Base-by-base conservation (phyloP, 345 rosid species). In the Eucalyptus marginata region DNA sequence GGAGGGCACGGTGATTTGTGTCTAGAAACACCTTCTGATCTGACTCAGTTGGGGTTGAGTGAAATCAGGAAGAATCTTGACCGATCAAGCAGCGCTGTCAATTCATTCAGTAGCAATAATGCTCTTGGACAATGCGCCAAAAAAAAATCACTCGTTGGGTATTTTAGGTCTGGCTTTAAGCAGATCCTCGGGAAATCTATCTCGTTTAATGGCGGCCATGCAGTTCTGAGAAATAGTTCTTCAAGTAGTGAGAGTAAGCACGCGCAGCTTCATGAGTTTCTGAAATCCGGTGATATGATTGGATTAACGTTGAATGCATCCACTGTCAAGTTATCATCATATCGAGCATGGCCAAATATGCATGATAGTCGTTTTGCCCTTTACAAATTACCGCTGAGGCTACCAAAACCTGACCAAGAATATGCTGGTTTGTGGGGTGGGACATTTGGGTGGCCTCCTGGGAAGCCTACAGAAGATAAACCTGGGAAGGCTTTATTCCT, bases 341-440 rank as follows among this genome's bases (percentile, higher is more conserved):
- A 95, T 92, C 93, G 95, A 87, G 96, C 97, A 88, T 97, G 99
- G 99, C 98, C 99, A 29, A 95, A 91, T 87, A 97, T 97, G 97
- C 95, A 93, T 64, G 98, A 96, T 64, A 93, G 92, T 87, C 94
- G 93, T 49, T 96, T 93, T 92, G 96, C 97, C 49, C 96, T 96
- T 54, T 96, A 95, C 94, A 96, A 95, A 90, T 87, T 96, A 90
- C 98, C 96, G 49, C 87, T 94, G 88, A 88, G 86, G 92, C 88
- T 88, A 54, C 95, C 96, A 7, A 88, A 86, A 59, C 80, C 93
- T 33, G 94, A 91, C 89, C 93, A 96, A 91, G 95, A 95, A 93
- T 96, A 92, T 93, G 94, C 99, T 46, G 96, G 98, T 88, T 89
- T 96, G 40, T 96, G 98, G 98, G 97, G 98, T 89, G 98, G 97